Conservation (phyloP, 768 basidiomycete genomes). For the Amanita thiersii region DNA sequence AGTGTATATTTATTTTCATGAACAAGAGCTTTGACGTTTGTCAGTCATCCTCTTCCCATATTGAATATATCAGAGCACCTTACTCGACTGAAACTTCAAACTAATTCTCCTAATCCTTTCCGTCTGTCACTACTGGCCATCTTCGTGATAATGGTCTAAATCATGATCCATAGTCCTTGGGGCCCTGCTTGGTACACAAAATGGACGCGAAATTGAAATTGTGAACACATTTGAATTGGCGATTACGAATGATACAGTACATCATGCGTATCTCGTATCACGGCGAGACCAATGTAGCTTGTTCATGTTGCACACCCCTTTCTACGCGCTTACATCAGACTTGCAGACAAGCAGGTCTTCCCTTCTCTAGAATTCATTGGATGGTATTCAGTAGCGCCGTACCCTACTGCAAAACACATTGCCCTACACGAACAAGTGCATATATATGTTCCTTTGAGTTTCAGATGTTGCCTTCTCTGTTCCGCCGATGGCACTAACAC, state of each 20-base stretch:
- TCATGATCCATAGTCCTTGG: slow-evolving; percentile 60
- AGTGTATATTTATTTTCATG: slow-evolving; percentile 17
- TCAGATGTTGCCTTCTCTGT: slow-evolving; percentile 2
- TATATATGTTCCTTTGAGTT: slow-evolving; percentile 8
- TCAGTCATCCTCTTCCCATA: slow-evolving; percentile 92
- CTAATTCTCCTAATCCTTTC: slow-evolving; percentile 50
- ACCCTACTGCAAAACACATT: slow-evolving; percentile 69
- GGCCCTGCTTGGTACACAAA: slow-evolving; percentile 89
- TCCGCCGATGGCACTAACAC: slow-evolving; percentile 2
- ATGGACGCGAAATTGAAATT: slow-evolving; percentile 92
- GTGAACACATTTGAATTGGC: slow-evolving; percentile 95
- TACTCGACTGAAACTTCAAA: slow-evolving; percentile 77
- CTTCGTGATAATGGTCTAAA: slow-evolving; percentile 1
- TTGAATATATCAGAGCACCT: slow-evolving; percentile 95
- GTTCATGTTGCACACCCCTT: slow-evolving; percentile 3
- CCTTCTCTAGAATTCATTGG: slow-evolving; percentile 96
- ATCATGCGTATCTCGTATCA: slow-evolving; percentile 75
- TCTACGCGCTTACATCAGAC: slow-evolving; percentile 8
- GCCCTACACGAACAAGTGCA: slow-evolving; percentile 83
- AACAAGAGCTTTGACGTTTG: slow-evolving; percentile 13
- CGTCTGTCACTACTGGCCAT: slow-evolving; percentile 29
- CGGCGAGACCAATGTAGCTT: slow-evolving; percentile 81
- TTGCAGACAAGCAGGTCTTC: slow-evolving; percentile 95
- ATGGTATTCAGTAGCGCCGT: slow-evolving; percentile 89
- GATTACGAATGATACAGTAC: slow-evolving; percentile 53